These are phyloP conservation scores for Agrostemma githago DNA, from an alignment of 148 eudicot species.

Conservation along the genomic window DNA sequence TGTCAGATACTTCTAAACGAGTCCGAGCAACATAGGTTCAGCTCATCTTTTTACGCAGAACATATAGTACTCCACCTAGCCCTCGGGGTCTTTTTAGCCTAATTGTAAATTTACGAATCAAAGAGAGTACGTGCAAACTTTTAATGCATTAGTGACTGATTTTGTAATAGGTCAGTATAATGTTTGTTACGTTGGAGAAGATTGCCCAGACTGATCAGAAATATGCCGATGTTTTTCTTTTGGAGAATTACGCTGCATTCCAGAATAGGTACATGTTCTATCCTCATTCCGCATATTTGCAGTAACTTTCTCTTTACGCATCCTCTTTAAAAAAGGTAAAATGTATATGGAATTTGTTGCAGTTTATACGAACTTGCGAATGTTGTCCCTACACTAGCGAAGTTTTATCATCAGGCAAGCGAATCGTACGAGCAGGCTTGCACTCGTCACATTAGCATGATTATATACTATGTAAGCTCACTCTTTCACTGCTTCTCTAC, in stretches of 20 bases:
- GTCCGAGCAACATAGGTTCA: no score
- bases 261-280: slow-evolving; percentile 65
- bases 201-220: slow-evolving; percentile 73
- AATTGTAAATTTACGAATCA: background rate
- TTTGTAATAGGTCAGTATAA: slow-evolving; percentile 64
- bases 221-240: slow-evolving; percentile 73
- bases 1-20: no score
- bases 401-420: slow-evolving; percentile 96
- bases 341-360: slow-evolving; percentile 30
- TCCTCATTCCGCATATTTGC: slow-evolving; percentile 12
- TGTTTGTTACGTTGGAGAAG: slow-evolving; percentile 95
- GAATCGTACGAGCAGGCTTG: slow-evolving; percentile 96
- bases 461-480: slow-evolving; percentile 62
- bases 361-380: slow-evolving; percentile 95
- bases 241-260: slow-evolving; percentile 97
- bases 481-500: background rate
- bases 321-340: slow-evolving; percentile 8
- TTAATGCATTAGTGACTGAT: background rate
- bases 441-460: slow-evolving; percentile 76
- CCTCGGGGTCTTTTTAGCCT: background rate
- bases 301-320: background rate
- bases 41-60: background rate
- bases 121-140: background rate
- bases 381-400: slow-evolving; percentile 83
- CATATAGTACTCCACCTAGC: background rate